Evolutionary conservation across 805 yeast genomes (phyloP).

Genomic region (Pichia nanzhaoensis): DNA sequence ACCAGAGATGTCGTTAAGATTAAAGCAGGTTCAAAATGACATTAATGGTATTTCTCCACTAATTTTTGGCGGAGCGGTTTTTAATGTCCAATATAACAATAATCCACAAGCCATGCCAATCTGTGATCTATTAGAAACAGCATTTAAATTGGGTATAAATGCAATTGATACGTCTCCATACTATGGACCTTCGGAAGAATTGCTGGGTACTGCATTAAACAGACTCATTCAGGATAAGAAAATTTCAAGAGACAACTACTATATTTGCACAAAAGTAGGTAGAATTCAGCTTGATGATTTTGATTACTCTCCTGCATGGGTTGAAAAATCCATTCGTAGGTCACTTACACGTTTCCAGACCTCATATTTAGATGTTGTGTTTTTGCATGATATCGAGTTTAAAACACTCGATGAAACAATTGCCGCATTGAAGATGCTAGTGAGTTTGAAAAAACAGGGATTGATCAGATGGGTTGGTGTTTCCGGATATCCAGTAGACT

Average conservation of each 20-base stretch:
- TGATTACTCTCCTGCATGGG: conserved; percentile 60
- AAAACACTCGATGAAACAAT: conserved; percentile 46
- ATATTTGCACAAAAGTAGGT: conserved; percentile 82
- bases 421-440: conserved; percentile 59
- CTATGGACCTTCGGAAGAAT: conserved; percentile 79
- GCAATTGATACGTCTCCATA: conserved; percentile 92
- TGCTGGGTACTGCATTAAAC: conserved; percentile 63
- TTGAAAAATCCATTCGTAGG: conserved; percentile 56
- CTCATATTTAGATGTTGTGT: conserved; percentile 68
- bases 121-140: conserved; percentile 47
- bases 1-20: conserved; percentile 16
- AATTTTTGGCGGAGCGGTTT: conserved; percentile 82
- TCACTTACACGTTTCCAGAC: conserved; percentile 64
- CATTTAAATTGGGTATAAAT: conserved; percentile 60
- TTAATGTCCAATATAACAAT: conserved; percentile 72
- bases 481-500: conserved; percentile 81
- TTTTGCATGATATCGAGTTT: conserved; percentile 87
- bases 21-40: conserved; percentile 21
- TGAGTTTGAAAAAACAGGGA: conserved; percentile 56
- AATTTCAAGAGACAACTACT: conserved; percentile 55
- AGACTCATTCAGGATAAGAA: conserved; percentile 28
- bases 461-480: conserved; percentile 61
- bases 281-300: conserved; percentile 61
- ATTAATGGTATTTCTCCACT: conserved; percentile 44
- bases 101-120: conserved; percentile 59